Conservation (phyloP, 2,329 filamentous ascomycete genomes). For the Ophiostoma tasmaniense region DNA sequence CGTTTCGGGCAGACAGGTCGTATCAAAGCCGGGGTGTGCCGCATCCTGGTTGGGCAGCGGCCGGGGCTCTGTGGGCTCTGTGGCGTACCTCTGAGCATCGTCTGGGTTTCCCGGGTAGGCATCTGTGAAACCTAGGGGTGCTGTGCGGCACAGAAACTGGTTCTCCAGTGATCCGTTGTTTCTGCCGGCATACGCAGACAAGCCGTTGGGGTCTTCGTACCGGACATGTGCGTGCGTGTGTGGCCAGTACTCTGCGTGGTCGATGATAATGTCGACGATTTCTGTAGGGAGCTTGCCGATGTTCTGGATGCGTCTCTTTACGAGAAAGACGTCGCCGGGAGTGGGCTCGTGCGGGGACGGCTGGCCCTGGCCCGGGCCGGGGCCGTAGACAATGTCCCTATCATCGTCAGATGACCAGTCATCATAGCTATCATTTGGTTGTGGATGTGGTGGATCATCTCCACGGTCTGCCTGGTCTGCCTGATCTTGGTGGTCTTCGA, state of each 20-base stretch:
- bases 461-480: too few relatives aligned
- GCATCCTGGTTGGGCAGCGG: background rate
- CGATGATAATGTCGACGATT: constrained; percentile 47
- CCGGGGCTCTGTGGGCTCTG: background rate
- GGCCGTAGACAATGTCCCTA: background rate
- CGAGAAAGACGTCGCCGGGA: constrained; percentile 41
- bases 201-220: constrained; percentile 26
- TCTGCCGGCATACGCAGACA: constrained; percentile 30
- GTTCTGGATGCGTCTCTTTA: constrained; percentile 40
- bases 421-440: too few relatives aligned
- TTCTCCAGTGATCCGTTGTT: background rate
- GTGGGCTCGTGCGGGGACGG: constrained; percentile 27
- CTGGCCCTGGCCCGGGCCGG: too few relatives aligned
- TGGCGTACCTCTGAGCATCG: background rate
- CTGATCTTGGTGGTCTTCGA: too few relatives aligned
- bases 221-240: constrained; percentile 30
- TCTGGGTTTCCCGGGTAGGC: background rate
- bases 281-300: constrained; percentile 43
- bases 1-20: constrained; percentile 1
- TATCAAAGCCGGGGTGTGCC: background rate
- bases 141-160: constrained; percentile 25
- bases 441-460: too few relatives aligned
- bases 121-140: constrained; percentile 31
- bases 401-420: background rate
- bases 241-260: constrained; percentile 56